Evolutionary conservation across 2,329 filamentous ascomycete species (phyloP).

Genomic region (Aspergillus sojae): DNA sequence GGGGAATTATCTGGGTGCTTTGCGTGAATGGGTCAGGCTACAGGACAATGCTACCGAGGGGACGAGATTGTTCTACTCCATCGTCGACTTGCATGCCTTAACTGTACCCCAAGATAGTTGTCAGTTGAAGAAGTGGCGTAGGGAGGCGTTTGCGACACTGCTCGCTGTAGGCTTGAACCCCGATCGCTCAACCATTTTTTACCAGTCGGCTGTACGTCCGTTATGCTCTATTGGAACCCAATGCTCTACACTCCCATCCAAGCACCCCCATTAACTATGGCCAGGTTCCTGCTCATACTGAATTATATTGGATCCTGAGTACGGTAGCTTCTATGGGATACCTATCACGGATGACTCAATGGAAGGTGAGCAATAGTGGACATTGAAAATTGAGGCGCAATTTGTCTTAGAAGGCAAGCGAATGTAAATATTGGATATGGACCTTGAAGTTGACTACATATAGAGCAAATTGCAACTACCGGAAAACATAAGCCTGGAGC

Average conservation of each 20-base stretch:
- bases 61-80: conserved; percentile 74
- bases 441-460: conserved; percentile 11
- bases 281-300: conserved; percentile 75
- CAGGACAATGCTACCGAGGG: conserved; percentile 64
- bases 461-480: conserved; percentile 74
- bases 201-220: conserved; percentile 70
- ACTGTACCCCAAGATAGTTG: conserved; percentile 71
- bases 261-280: conserved; percentile 8
- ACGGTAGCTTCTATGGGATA: conserved; percentile 91
- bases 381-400: neutral
- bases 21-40: conserved; percentile 81
- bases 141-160: conserved; percentile 76
- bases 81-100: conserved; percentile 93
- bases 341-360: conserved; percentile 97
- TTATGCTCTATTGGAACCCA: neutral
- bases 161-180: conserved; percentile 84
- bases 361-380: conserved; percentile 68
- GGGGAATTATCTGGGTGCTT: conserved; percentile 90
- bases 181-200: conserved; percentile 75
- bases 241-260: conserved; percentile 1
- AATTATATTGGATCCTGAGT: conserved; percentile 96
- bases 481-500: conserved; percentile 61
- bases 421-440: neutral
- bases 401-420: neutral
- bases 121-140: conserved; percentile 65